phyloP scores from a whole-genome alignment of 1,139 yeast genomes.

The Candida buenavistaensis region DNA sequence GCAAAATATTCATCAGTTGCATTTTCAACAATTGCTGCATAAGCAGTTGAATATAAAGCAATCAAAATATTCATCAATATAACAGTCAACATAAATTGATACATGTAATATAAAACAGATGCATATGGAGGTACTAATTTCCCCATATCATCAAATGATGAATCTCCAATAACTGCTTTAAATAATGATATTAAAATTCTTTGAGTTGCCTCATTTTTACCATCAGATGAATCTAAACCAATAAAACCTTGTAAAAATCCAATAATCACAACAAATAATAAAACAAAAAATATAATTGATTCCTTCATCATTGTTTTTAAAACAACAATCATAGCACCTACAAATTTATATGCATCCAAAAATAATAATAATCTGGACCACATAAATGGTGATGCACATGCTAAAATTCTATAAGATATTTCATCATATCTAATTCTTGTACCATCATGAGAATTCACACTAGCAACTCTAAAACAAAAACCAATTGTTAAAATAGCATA shows the following conservation, averaged over 20 bases:
- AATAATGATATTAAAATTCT: conserved; percentile 65
- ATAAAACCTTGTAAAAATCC: conserved; percentile 88
- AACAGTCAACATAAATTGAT: conserved; percentile 72
- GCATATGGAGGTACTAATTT: conserved; percentile 85
- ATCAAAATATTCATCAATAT: conserved; percentile 76
- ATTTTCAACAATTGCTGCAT: conserved; percentile 76
- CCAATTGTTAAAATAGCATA: conserved; percentile 56
- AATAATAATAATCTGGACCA: conserved; percentile 78
- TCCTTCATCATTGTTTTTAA: conserved; percentile 86
- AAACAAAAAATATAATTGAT: conserved; percentile 73
- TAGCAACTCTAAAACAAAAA: conserved; percentile 54
- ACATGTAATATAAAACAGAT: conserved; percentile 68
- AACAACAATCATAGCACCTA: conserved; percentile 88
- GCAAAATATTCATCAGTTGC: conserved; percentile 76
- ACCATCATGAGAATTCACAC: conserved; percentile 35
- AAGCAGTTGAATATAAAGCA: conserved; percentile 85
- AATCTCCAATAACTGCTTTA: conserved; percentile 70
- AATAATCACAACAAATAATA: conserved; percentile 65
- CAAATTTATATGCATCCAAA: conserved; percentile 78
- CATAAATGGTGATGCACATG: conserved; percentile 84
- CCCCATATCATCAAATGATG: conserved; percentile 69
- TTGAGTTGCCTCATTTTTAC: conserved; percentile 71
- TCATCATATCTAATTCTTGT: conserved; percentile 51
- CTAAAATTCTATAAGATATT: conserved; percentile 67
- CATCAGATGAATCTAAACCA: conserved; percentile 87